Base-by-base conservation (phyloP, 345 rosid species). In the Hibiscus trionum region DNA sequence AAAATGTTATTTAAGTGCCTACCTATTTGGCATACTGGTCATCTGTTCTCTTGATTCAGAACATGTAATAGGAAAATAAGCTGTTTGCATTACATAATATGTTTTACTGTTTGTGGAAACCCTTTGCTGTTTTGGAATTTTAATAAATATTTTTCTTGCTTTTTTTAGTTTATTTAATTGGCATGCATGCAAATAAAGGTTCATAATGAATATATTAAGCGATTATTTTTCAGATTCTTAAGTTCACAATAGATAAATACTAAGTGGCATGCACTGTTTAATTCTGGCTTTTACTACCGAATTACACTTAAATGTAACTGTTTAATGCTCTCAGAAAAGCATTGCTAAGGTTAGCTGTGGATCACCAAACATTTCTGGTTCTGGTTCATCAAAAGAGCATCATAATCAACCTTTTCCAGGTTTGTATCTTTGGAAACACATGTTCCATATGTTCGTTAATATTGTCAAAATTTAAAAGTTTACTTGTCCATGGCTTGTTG, bases 341-440 rank as follows among this genome's bases (percentile, higher is more conserved):
- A 35, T 49, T 73, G 59, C 71, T 50, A 79, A 70, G 76, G 42
- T 56, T 9, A 86, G 75, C 73, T 42, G 73, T 21, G 81, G 81
- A 67, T 79, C 85, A 2, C 79, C 85, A 67, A 76, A 79, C 73
- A 55, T 76, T 52, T 86, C 86, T 4, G 82, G 80, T 69, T 80
- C 80, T 68, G 74, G 82, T 74, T 80, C 90, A 68, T 71, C 85
- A 52, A 84, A 82, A 70, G 88, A 85, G 74, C 84, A 71, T 71
- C 77, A 57, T 16, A 72, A 76, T 78, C 82, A 73, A 58, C 76
- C 82, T 7, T 80, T 64, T 80, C 73, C 90, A 84, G 96, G 96
- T 90, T 81, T 73, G 86, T 84, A 58, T 39, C 55, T 58, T 24
- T 24, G 50, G 57, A 65, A 76, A 24, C 35, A 1, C 55, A 50